Evolutionary conservation across 306 rosid species (phyloP), one percentile per base, ranked within the genome.

Genomic region (Mimosa pudica): DNA sequence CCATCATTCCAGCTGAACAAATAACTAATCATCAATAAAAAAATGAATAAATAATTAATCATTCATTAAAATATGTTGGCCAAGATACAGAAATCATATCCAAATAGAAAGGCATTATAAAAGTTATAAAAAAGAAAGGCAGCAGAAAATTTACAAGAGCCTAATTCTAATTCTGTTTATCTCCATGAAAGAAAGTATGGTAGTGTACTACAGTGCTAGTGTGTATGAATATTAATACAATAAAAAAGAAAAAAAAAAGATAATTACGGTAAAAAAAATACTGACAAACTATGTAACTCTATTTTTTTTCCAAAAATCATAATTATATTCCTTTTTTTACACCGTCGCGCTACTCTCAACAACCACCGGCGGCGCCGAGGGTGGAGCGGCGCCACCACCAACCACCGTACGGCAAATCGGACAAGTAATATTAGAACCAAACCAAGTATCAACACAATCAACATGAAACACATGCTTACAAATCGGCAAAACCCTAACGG

Each of bases 371-470:
- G 89, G 74, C 12, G 83, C 82, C 0, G 88, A 48, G 45, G 88
- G 84, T 36, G 78, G 81, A 16, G 54, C 86, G 36, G 61, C 46
- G 33, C 79, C 51, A 0, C 42, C 75, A 12, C 66, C 85, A 10
- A 77, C 89, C 62, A 10, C 70, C 0, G 88, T 66, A 18, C 89
- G 91, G 32, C 91, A 83, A 73, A 88, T 77, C 7, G 91, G 91
- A 36, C 94, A 88, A 7, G 90, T 84, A 63, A 80, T 78, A 76
- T 86, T 82, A 4, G 90, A 82, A 24, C 67, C 33, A 20, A 90
- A 79, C 92, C 89, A 88, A 71, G 57, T 71, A 47, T 90, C 94
- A 45, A 90, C 87, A 70, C 94, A 90, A 44, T 86, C 91, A 58
- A 61, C 80, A 71, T 88, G 93, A 78, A 90, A 86, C 52, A 68